Evolutionary conservation across 345 rosid genomes (phyloP).

Genomic region (Lepidium aucheri): DNA sequence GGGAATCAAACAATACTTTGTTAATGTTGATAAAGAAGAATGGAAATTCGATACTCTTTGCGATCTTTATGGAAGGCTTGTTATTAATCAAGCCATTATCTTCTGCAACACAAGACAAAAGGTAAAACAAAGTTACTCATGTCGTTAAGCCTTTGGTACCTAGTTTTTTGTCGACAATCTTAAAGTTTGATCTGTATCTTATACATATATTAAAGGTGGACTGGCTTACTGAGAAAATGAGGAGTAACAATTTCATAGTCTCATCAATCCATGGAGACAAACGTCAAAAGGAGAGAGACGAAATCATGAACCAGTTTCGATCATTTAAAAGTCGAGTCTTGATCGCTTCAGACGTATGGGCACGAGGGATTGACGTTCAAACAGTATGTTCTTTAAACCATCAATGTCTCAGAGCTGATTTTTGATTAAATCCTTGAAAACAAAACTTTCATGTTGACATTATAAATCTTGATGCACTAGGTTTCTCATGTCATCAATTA

Average conservation of each 20-base stretch:
- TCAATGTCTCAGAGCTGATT: not conserved
- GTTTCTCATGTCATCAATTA: slow-evolving; percentile 91
- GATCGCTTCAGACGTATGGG: slow-evolving; percentile 99
- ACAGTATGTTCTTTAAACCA: slow-evolving; percentile 54
- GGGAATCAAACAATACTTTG: slow-evolving; percentile 91
- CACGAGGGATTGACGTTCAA: slow-evolving; percentile 92
- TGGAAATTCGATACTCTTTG: slow-evolving; percentile 97
- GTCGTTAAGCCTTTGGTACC: not conserved
- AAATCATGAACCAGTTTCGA: slow-evolving; percentile 76
- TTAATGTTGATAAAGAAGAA: slow-evolving; percentile 89
- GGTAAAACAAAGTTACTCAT: slow-evolving; percentile 27
- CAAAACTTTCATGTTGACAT: not conserved
- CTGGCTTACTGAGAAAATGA: slow-evolving; percentile 98
- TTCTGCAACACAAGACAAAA: slow-evolving; percentile 94
- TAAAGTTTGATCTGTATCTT: not conserved
- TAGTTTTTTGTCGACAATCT: not conserved
- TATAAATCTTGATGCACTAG: slow-evolving; percentile 21
- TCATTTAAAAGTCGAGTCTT: slow-evolving; percentile 74
- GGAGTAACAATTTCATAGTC: slow-evolving; percentile 71
- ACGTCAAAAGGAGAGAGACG: slow-evolving; percentile 97
- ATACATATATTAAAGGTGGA: slow-evolving; percentile 56
- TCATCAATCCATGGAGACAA: slow-evolving; percentile 99
- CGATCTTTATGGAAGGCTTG: slow-evolving; percentile 89
- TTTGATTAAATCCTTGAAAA: not conserved
- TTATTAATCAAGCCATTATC: slow-evolving; percentile 87